Percentiles rank a stretch among this genome's conserved stretches.
These are phyloP conservation scores for Blepharisma stoltei DNA, from an alignment of 73 alveolate genomes.

Conservation along the genomic window DNA sequence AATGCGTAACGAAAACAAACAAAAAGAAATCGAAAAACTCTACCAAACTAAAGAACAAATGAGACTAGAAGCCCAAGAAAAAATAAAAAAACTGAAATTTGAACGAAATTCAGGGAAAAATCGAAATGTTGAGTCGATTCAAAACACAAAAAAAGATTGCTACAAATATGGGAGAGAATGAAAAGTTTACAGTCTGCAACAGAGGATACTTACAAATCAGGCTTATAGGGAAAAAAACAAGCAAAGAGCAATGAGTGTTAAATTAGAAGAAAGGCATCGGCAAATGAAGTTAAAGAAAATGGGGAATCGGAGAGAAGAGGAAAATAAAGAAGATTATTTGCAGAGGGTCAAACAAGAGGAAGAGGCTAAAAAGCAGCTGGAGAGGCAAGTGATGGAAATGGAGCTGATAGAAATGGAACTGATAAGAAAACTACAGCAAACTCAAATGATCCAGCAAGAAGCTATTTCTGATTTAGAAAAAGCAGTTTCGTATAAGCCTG, in stretches of 20 bases:
- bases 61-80: not conserved
- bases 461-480: not conserved
- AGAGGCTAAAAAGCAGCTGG: not conserved
- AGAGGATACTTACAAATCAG: not conserved
- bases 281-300: not conserved
- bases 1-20: not conserved
- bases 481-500: too few relatives aligned
- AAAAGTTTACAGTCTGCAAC: too few relatives aligned
- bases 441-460: not conserved
- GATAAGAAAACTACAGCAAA: not conserved
- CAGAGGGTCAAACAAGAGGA: not conserved
- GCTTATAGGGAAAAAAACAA: not conserved
- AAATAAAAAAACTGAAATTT: not conserved
- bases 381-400: not conserved
- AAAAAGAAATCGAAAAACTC: not conserved
- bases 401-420: not conserved
- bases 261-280: not conserved
- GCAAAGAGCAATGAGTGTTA: not conserved
- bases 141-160: constrained; percentile 7
- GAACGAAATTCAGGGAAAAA: not conserved
- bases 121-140: not conserved
- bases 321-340: not conserved
- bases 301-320: not conserved
- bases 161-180: not conserved
- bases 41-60: not conserved